Evolutionary conservation across 441 rosid species (phyloP).

Genomic region (Erysimum cheiri): DNA sequence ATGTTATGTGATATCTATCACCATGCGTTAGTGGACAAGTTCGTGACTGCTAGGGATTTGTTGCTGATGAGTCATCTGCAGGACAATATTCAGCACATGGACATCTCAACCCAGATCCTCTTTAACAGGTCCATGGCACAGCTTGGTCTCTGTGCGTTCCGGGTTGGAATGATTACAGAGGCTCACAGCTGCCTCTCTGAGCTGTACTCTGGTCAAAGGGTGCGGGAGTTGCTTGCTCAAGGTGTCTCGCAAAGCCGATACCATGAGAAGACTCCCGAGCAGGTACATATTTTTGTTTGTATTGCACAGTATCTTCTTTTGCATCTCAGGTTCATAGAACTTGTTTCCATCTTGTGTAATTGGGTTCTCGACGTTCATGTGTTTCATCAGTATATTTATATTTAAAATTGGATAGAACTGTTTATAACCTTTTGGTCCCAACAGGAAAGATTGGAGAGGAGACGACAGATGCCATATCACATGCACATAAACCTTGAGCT

Average conservation of each 20-base stretch:
- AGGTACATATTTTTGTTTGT: slow-evolving; percentile 47
- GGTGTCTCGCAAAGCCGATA: slow-evolving; percentile 79
- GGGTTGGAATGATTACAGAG: slow-evolving; percentile 63
- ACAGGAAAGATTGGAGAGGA: slow-evolving; percentile 80
- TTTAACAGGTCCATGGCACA: slow-evolving; percentile 90
- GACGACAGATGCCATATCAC: slow-evolving; percentile 86
- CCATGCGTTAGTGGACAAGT: slow-evolving; percentile 68
- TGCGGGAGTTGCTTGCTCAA: slow-evolving; percentile 80
- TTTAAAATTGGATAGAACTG: neutral
- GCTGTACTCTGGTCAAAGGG: slow-evolving; percentile 78
- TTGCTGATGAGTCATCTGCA: slow-evolving; percentile 81
- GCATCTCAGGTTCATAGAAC: slow-evolving; percentile 1
- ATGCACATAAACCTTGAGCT: slow-evolving; percentile 94
- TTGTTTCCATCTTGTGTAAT: neutral
- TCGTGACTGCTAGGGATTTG: slow-evolving; percentile 69
- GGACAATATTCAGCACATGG: slow-evolving; percentile 74
- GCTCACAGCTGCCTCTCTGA: slow-evolving; percentile 76
- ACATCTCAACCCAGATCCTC: slow-evolving; percentile 78
- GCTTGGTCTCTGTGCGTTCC: slow-evolving; percentile 80
- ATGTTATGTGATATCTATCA: slow-evolving; percentile 83
- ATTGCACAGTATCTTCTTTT: neutral
- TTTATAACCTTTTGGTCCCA: slow-evolving; percentile 17
- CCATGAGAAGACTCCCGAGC: slow-evolving; percentile 82
- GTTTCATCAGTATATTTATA: neutral
- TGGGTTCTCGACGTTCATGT: neutral